These are phyloP conservation scores for Zarea fungicola DNA, from an alignment of 2,329 filamentous ascomycete genomes.

Conservation along the genomic window DNA sequence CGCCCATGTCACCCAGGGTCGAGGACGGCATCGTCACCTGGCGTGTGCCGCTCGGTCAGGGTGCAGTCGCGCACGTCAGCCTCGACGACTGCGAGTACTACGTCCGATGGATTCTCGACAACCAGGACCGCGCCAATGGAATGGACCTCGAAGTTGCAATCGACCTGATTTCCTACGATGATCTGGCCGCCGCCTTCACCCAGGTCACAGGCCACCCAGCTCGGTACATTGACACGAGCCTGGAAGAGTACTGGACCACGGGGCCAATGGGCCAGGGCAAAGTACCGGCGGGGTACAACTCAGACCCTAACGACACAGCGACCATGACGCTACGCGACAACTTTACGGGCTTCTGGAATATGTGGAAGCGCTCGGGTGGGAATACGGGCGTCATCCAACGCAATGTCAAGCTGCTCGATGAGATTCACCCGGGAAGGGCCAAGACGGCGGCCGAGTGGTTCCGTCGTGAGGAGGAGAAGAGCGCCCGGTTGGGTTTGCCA, in stretches of 20 bases:
- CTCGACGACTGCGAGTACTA: slow-evolving; percentile 44
- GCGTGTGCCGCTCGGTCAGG: slow-evolving; percentile 35
- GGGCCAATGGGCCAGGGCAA: slow-evolving; percentile 17
- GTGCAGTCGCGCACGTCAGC: slow-evolving; percentile 35
- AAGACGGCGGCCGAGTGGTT: slow-evolving; percentile 46
- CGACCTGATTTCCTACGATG: slow-evolving; percentile 33
- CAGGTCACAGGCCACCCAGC: slow-evolving; percentile 38
- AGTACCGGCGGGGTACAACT: slow-evolving; percentile 32
- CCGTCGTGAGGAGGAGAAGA: slow-evolving; percentile 30
- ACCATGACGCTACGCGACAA: slow-evolving; percentile 39
- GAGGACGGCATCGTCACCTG: slow-evolving; percentile 37
- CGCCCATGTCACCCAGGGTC: slow-evolving; percentile 34
- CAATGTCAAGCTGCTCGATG: slow-evolving; percentile 45
- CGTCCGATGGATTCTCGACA: slow-evolving; percentile 44
- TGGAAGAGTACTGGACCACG: slow-evolving; percentile 30
- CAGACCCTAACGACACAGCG: slow-evolving; percentile 24
- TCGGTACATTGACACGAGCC: slow-evolving; percentile 30
- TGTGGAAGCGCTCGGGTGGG: slow-evolving; percentile 36
- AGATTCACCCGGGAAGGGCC: slow-evolving; percentile 46
- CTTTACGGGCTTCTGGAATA: slow-evolving; percentile 47
- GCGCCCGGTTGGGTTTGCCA: slow-evolving; percentile 11
- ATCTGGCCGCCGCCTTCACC: slow-evolving; percentile 37
- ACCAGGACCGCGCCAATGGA: slow-evolving; percentile 36
- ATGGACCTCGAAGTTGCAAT: slow-evolving; percentile 41
- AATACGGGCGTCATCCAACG: slow-evolving; percentile 38